These are phyloP conservation scores for Zymoseptoria passerinii DNA, from an alignment of 2,329 filamentous ascomycete genomes.

Conservation along the genomic window DNA sequence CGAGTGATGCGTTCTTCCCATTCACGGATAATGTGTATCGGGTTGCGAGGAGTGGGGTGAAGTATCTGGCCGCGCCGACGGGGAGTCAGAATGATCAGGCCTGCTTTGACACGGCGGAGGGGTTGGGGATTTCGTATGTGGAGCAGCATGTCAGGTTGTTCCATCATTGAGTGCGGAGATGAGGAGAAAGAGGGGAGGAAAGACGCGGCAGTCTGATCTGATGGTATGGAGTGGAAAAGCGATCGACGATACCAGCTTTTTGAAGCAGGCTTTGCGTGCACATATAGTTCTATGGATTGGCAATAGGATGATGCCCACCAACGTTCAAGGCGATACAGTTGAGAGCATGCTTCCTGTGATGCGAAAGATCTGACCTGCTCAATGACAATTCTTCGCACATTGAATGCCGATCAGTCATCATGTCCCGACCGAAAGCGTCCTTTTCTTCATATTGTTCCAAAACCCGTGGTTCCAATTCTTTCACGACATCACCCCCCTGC, in stretches of 20 bases:
- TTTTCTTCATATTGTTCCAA: slow-evolving; percentile 12
- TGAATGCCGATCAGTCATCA: not conserved
- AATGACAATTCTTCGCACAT: no score
- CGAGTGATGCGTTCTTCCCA: slow-evolving; percentile 96
- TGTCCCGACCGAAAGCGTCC: not conserved
- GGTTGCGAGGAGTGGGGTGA: slow-evolving; percentile 76
- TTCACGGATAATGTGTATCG: slow-evolving; percentile 98
- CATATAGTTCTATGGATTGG: not conserved
- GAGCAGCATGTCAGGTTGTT: slow-evolving; percentile 92
- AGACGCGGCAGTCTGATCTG: not conserved
- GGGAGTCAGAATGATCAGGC: slow-evolving; percentile 79
- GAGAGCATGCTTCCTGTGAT: not conserved
- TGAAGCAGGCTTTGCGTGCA: not conserved
- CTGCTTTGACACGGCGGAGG: slow-evolving; percentile 83
- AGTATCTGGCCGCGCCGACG: slow-evolving; percentile 89
- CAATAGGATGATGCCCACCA: not conserved
- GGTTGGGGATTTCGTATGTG: slow-evolving; percentile 85
- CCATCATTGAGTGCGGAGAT: slow-evolving; percentile 61
- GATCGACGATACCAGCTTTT: not conserved
- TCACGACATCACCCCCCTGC: not conserved
- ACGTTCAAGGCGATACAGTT: not conserved
- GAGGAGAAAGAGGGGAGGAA: not conserved
- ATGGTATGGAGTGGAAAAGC: not conserved
- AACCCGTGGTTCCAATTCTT: not conserved
- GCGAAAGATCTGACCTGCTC: not conserved